Evolutionary conservation across 2,329 filamentous ascomycete genomes (phyloP), one percentile per base, ranked within the genome.

Genomic region (Lasiodiplodia hormozganensis): DNA sequence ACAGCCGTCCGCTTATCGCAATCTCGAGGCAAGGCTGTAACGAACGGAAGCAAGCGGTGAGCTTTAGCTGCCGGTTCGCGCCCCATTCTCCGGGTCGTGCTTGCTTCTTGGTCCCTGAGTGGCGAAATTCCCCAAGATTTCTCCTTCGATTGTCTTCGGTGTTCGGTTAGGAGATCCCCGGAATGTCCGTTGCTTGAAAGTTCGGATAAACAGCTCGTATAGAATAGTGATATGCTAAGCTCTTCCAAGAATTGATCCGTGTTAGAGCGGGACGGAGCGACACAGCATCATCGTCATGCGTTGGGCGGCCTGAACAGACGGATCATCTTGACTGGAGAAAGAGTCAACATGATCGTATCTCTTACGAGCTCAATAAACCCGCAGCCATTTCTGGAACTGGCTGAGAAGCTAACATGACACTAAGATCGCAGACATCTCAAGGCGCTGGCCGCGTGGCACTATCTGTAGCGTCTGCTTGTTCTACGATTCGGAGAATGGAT

Each of bases 221-320:
- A 21, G 25, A 21, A 43, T 38, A 16, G 18, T 43, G 34, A 43
- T 36, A 8, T 43, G 40, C 43, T 25, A 62, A 51, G 58, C 58
- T 62, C 58, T 28, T 25, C 18, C 21, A 62, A 49, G 43, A 51
- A 2, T 8, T 28, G 43, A 23, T 16, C 25, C 21, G 43, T 21
- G 43, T 23, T 23, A 43, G 11, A 12, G 40, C 40, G 43, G 58
- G 11, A 49, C 31, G 58, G 43, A 18, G 58, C 58, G 58, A 62
- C 40, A 47, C 31, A 18, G 40, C 10, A n/a, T 21, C 21, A 28
- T 21, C 21, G 58, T 34, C 58, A 62, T 25, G 25, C 21, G 28
- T 12, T 62, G 58, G 58, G 4, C 10, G 18, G 58, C 40, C 58
- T 62, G 16, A 47, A 16, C 31, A 62, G 36, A 23, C 25, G 16